A percentile compares a stretch with the other conserved stretches of the same genome.
Conservation (phyloP, 2,329 filamentous ascomycete genomes). For the Zymoseptoria tritici region DNA sequence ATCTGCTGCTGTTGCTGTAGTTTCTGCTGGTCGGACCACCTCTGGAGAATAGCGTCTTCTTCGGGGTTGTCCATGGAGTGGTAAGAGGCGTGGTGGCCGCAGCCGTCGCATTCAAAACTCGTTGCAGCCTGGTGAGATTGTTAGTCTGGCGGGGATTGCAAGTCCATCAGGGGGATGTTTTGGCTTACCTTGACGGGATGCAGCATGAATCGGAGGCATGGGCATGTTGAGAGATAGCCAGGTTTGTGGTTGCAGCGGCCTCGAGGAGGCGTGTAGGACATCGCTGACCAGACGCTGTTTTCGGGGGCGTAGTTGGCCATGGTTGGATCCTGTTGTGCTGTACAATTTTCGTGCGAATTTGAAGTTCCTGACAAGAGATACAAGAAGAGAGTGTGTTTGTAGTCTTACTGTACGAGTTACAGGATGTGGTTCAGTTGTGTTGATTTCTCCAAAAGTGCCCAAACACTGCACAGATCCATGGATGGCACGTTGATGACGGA, state of each 20-base stretch:
- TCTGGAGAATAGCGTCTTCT: slow-evolving; percentile 42
- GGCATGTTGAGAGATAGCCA: slow-evolving; percentile 41
- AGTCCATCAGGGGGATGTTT: not conserved
- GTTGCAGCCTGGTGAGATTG: slow-evolving; percentile 34
- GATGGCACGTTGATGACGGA: not conserved
- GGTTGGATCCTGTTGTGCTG: not conserved
- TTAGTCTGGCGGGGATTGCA: not conserved
- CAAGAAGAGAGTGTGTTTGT: not conserved
- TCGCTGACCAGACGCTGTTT: slow-evolving; percentile 44
- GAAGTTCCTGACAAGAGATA: not conserved
- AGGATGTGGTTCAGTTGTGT: not conserved
- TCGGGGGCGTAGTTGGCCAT: slow-evolving; percentile 25
- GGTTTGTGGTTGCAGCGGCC: slow-evolving; percentile 46
- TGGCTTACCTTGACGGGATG: slow-evolving; percentile 46
- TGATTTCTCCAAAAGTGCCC: not conserved
- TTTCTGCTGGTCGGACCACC: slow-evolving; percentile 37
- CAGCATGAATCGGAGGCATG: slow-evolving; percentile 51
- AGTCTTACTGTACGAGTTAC: not conserved
- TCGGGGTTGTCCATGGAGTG: slow-evolving; percentile 46
- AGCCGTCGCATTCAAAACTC: slow-evolving; percentile 50
- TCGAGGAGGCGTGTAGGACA: slow-evolving; percentile 45
- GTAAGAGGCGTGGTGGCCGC: slow-evolving; percentile 48
- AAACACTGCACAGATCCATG: not conserved
- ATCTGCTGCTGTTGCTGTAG: not conserved
- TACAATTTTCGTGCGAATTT: not conserved